phyloP scores from a whole-genome alignment of 495 filamentous ascomycete genomes.

The Glutinoglossum americanum region DNA sequence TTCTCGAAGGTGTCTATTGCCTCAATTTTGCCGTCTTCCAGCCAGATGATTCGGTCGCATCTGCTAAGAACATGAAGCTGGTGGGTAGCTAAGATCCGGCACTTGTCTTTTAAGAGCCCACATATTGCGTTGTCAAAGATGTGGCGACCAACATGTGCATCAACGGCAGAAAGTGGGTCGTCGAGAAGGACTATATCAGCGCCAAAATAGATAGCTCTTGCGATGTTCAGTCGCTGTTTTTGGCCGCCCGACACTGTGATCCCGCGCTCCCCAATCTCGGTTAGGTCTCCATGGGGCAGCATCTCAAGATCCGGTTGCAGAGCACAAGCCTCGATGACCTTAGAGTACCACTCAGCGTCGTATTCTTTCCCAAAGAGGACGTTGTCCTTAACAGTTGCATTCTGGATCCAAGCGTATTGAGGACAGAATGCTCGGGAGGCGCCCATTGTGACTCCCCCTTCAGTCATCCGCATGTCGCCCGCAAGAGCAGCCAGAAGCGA shows the following conservation, averaged over 20 bases:
- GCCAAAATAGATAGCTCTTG: slow-evolving; percentile 32
- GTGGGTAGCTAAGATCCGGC: slow-evolving; percentile 79
- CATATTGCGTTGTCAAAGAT: slow-evolving; percentile 93
- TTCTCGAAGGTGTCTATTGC: slow-evolving; percentile 77
- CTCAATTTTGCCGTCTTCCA: slow-evolving; percentile 65
- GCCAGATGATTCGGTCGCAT: slow-evolving; percentile 77
- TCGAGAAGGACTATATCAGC: slow-evolving; percentile 29
- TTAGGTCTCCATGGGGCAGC: slow-evolving; percentile 49
- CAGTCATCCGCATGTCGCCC: slow-evolving; percentile 77
- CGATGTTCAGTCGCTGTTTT: slow-evolving; percentile 52
- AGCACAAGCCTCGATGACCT: slow-evolving; percentile 41
- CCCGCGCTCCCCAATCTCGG: slow-evolving; percentile 60
- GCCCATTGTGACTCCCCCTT: slow-evolving; percentile 50
- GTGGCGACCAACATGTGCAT: slow-evolving; percentile 48
- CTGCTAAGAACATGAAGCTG: slow-evolving; percentile 81
- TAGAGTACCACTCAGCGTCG: slow-evolving; percentile 40
- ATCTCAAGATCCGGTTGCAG: slow-evolving; percentile 53
- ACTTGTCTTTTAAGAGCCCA: slow-evolving; percentile 72
- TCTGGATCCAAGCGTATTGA: slow-evolving; percentile 96
- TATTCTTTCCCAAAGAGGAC: slow-evolving; percentile 76
- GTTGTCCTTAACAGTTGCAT: slow-evolving; percentile 65
- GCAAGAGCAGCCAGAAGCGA: slow-evolving; percentile 78
- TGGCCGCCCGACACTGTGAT: slow-evolving; percentile 70
- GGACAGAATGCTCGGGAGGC: slow-evolving; percentile 74
- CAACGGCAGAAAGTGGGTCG: slow-evolving; percentile 30